Evolutionary conservation across 2,329 filamentous ascomycete genomes (phyloP).

Genomic region (Aspergillus tanneri): DNA sequence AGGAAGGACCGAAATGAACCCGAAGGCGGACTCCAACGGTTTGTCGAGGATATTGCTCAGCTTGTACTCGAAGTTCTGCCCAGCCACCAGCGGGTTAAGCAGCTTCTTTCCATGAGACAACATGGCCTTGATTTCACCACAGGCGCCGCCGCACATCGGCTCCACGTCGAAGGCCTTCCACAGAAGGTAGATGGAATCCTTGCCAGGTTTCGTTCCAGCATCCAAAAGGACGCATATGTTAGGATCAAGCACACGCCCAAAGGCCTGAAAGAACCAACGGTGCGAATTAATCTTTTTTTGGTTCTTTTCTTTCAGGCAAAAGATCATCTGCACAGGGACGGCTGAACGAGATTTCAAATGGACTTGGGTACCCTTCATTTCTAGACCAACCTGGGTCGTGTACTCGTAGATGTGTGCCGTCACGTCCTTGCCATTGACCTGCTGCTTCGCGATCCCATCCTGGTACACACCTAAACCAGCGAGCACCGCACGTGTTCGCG

Average conservation of each 20-base stretch:
- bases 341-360: conserved; percentile 75
- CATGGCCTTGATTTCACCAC: conserved; percentile 99
- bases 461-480: conserved; percentile 96
- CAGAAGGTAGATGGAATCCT: conserved; percentile 92
- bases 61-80: conserved; percentile 99
- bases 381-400: conserved; percentile 63
- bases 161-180: conserved; percentile 99
- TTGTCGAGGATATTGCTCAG: conserved; percentile 99
- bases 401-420: conserved; percentile 94
- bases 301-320: conserved; percentile 99
- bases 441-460: conserved; percentile 96
- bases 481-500: conserved; percentile 80
- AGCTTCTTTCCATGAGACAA: conserved; percentile 81
- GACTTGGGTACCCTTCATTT: conserved; percentile 87
- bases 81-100: conserved; percentile 88
- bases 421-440: conserved; percentile 94
- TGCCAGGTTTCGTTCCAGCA: conserved; percentile 90
- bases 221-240: conserved; percentile 97
- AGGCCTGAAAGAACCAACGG: conserved; percentile 98
- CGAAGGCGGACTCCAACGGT: conserved; percentile 93
- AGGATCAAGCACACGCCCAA: conserved; percentile 85
- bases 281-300: conserved; percentile 99
- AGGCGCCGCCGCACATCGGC: conserved; percentile 95
- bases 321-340: conserved; percentile 92
- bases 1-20: conserved; percentile 94